Percentiles rank a stretch among this genome's conserved stretches.
Conservation (phyloP, 768 basidiomycete genomes). For the Hysterangium stoloniferum region DNA sequence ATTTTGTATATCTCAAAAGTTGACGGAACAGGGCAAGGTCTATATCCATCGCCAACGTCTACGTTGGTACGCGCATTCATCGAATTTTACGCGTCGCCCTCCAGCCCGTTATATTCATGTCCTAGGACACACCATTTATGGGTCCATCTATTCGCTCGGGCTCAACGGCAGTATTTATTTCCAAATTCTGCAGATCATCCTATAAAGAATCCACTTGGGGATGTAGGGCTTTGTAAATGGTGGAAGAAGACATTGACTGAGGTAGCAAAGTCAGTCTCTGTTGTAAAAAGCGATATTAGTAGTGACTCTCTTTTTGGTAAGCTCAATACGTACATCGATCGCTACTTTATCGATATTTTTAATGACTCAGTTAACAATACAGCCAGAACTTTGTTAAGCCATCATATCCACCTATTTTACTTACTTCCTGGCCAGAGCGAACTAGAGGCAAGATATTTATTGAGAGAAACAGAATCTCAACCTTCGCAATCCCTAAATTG, state of each 20-base stretch:
- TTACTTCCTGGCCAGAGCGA: conserved; percentile 64
- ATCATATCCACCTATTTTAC: conserved; percentile 37
- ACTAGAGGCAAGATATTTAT: conserved; percentile 54
- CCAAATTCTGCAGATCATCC: conserved; percentile 69
- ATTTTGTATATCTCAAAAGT: conserved; percentile 91
- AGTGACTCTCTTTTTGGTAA: conserved; percentile 15
- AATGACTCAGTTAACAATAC: not conserved
- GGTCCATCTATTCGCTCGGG: conserved; percentile 85
- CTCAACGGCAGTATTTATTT: conserved; percentile 90
- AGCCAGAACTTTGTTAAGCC: not conserved
- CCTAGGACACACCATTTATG: conserved; percentile 46
- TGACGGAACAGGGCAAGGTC: conserved; percentile 80
- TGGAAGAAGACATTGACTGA: conserved; percentile 74
- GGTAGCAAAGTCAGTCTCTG: conserved; percentile 43
- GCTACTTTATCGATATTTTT: not conserved
- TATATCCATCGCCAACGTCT: conserved; percentile 57
- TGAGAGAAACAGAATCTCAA: conserved; percentile 31
- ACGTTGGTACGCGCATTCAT: conserved; percentile 63
- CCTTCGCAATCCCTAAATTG: conserved; percentile 31
- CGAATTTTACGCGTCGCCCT: conserved; percentile 54
- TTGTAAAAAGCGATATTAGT: too few species aligned
- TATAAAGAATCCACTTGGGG: conserved; percentile 68
- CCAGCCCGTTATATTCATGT: conserved; percentile 26
- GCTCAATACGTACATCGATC: conserved; percentile 16
- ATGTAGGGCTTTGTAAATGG: conserved; percentile 81